Evolutionary conservation across 306 rosid species (phyloP), one percentile per base, ranked within the genome.

Genomic region (Cyamopsis tetragonoloba): DNA sequence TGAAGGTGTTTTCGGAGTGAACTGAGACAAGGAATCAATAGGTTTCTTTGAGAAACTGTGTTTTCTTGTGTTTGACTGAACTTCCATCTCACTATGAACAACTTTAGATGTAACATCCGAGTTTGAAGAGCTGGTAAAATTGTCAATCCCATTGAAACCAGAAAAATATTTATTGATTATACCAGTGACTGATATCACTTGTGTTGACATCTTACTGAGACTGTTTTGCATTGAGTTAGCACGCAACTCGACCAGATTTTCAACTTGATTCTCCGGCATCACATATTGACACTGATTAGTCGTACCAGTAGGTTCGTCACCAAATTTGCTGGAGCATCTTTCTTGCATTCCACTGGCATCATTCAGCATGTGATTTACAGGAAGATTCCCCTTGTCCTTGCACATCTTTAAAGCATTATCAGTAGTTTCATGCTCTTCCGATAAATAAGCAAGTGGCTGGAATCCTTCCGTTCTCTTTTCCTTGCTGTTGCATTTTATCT

Each of bases 131-230:
- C 77, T 65, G 54, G 57, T 34, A 15, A 32, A 34, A 42, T 51
- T 76, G 70, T 61, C 62, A 31, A 75, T 70, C 42, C 70, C 86
- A 42, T 74, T 68, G 44, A 38, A 42, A 50, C 63, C 57, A 12
- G 80, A 27, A 76, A 89, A 85, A 60, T 87, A 87, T 71, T 79
- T 83, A 26, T 64, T 71, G 46, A 89, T 87, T 73, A 89, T 79
- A 61, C 86, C 82, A 0, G 87, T 57, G 55, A 87, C 93, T 3
- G 93, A 87, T 77, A 83, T 64, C 49, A 64, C 87, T 77, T 87
- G 87, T 68, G 88, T 68, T 22, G 86, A 86, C 66, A 81, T 68
- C 32, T 82, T 81, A 64, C 79, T 77, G 39, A 46, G 50, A 53
- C 78, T 83, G 34, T 71, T 83, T 71, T 46, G 72, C 64, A 63